Evolutionary conservation across 2,329 filamentous ascomycete genomes (phyloP).

Genomic region (Diaporthe destruens): DNA sequence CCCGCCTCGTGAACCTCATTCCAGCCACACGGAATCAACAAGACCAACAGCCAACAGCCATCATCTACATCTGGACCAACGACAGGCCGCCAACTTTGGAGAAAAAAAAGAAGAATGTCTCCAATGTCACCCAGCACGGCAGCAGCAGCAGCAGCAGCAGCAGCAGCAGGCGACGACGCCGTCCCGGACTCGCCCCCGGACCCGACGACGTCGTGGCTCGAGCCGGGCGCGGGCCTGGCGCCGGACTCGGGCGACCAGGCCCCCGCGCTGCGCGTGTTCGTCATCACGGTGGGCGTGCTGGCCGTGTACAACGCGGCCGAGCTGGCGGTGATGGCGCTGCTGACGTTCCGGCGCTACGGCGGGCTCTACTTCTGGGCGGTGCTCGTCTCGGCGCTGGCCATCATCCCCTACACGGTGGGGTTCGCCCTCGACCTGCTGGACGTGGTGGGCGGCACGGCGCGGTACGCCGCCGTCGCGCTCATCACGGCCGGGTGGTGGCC

Average conservation of each 20-base stretch:
- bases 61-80: neutral
- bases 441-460: neutral
- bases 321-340: conserved; percentile 13
- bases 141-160: neutral
- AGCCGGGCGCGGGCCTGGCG: conserved; percentile 23
- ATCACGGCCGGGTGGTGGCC: conserved; percentile 35
- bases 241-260: conserved; percentile 16
- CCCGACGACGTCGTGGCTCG: conserved; percentile 2
- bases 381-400: conserved; percentile 15
- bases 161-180: neutral
- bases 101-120: conserved; percentile 8
- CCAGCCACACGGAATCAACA: neutral
- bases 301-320: conserved; percentile 30
- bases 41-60: too few species aligned
- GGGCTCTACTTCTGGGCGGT: conserved; percentile 36
- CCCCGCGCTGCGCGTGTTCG: neutral
- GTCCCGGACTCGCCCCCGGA: neutral
- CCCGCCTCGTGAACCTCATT: neutral
- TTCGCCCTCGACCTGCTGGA: conserved; percentile 33
- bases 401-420: conserved; percentile 29
- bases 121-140: neutral
- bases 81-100: neutral
- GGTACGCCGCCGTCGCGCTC: conserved; percentile 30
- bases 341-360: conserved; percentile 32
- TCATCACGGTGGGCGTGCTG: conserved; percentile 14